Conservation (phyloP, 2,329 filamentous ascomycete genomes). For the Xylariaceae sp. region DNA sequence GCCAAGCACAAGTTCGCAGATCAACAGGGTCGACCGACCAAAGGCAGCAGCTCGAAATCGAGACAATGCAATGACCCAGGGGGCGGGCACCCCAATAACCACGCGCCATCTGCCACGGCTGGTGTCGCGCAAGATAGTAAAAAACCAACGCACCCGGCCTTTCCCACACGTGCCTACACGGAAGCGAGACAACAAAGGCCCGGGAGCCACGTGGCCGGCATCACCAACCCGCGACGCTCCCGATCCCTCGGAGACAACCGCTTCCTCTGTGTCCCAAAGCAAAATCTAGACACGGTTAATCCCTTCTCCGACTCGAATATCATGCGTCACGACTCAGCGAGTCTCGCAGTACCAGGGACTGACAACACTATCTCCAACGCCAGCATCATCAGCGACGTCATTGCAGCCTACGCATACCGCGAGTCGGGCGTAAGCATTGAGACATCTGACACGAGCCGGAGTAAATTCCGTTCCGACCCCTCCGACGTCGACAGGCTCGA, state of each 20-base stretch:
- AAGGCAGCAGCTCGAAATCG: slow-evolving; percentile 39
- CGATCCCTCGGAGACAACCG: slow-evolving; percentile 36
- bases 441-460: slow-evolving; percentile 41
- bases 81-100: slow-evolving; percentile 23
- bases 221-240: slow-evolving; percentile 27
- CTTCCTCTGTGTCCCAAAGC: slow-evolving; percentile 39
- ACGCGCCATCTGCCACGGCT: slow-evolving; percentile 28
- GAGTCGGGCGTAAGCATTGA: slow-evolving; percentile 42
- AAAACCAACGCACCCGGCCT: slow-evolving; percentile 38
- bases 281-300: slow-evolving; percentile 37
- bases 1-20: slow-evolving; percentile 40
- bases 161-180: slow-evolving; percentile 42
- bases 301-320: slow-evolving; percentile 50
- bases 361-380: slow-evolving; percentile 48
- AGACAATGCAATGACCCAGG: slow-evolving; percentile 32
- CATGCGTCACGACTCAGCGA: slow-evolving; percentile 37
- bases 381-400: slow-evolving; percentile 31
- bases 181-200: slow-evolving; percentile 35
- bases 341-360: slow-evolving; percentile 32
- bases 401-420: slow-evolving; percentile 34
- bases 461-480: slow-evolving; percentile 59
- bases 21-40: slow-evolving; percentile 44
- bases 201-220: slow-evolving; percentile 26
- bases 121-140: slow-evolving; percentile 25
- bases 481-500: slow-evolving; percentile 60